Conservation (phyloP, 1,284 basidiomycete species). For the Ceratobasidium papillatum region DNA sequence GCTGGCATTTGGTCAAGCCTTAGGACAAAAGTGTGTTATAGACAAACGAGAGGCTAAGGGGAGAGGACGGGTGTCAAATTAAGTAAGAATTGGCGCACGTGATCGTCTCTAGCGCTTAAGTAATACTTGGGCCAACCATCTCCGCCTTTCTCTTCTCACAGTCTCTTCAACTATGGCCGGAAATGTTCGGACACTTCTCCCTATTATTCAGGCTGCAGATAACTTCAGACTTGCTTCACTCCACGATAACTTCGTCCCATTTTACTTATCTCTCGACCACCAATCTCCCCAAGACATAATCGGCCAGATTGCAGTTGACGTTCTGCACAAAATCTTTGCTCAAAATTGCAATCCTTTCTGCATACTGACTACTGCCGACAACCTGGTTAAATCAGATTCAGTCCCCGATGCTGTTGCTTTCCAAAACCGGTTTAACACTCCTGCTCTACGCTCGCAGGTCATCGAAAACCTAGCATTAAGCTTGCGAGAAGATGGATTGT, state of each 20-base stretch:
- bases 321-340: constrained; percentile 58
- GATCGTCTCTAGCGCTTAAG: not conserved
- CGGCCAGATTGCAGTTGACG: constrained; percentile 57
- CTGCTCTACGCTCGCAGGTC: constrained; percentile 63
- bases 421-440: constrained; percentile 60
- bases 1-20: not conserved
- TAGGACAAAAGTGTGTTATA: not conserved
- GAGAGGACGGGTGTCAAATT: constrained; percentile 4
- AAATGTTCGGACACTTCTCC: constrained; percentile 56
- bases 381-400: constrained; percentile 35
- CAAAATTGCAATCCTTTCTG: constrained; percentile 64
- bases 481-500: constrained; percentile 72
- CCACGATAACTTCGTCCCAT: constrained; percentile 50
- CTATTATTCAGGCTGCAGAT: constrained; percentile 68
- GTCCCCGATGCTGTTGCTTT: constrained; percentile 59
- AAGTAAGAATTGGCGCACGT: constrained; percentile 1
- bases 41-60: not conserved
- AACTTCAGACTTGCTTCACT: constrained; percentile 58
- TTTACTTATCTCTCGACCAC: constrained; percentile 41
- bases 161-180: not conserved
- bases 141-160: not conserved
- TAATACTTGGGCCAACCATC: not conserved
- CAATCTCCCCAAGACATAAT: constrained; percentile 37
- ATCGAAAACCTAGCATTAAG: constrained; percentile 70
- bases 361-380: constrained; percentile 50